Percentiles rank a stretch among this genome's conserved stretches.
Conservation (phyloP, 495 filamentous ascomycete species). For the Neurospora sp. region DNA sequence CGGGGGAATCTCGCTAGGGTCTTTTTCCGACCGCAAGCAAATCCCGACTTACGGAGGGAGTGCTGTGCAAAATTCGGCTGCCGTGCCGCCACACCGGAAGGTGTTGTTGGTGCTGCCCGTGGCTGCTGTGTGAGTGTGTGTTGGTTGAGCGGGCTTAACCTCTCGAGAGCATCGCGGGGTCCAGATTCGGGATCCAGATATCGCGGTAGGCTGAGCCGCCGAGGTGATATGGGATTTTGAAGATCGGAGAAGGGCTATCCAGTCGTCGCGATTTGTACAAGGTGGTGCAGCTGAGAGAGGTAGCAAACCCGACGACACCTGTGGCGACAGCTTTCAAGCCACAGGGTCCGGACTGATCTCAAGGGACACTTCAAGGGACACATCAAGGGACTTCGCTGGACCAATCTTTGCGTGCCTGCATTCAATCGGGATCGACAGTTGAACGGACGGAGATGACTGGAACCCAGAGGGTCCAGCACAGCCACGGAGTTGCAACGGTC, state of each 20-base stretch:
- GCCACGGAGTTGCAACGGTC: not conserved
- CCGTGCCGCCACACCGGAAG: not conserved
- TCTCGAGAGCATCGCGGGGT: not conserved
- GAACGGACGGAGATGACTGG: not conserved
- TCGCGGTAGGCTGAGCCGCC: not conserved
- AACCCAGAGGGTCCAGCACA: constrained; percentile 1
- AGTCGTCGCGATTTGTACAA: not conserved
- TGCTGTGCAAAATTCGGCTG: not conserved
- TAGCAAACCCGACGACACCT: not conserved
- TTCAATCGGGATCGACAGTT: not conserved
- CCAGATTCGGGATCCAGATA: not conserved
- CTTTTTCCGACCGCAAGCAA: not conserved
- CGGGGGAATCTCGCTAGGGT: not conserved
- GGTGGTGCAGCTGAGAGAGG: not conserved
- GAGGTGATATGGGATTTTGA: not conserved
- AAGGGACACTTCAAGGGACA: not conserved
- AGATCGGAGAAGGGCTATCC: not conserved
- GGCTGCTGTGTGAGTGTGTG: not conserved
- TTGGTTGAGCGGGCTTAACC: not conserved
- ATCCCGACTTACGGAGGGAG: not conserved
- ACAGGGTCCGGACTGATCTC: not conserved
- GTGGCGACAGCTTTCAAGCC: not conserved
- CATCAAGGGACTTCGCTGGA: not conserved
- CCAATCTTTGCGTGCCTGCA: not conserved
- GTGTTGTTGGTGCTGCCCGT: not conserved